Evolutionary conservation across 108 stramenopile species (phyloP).

Genomic region (Cyclostephanos invisitatus): DNA sequence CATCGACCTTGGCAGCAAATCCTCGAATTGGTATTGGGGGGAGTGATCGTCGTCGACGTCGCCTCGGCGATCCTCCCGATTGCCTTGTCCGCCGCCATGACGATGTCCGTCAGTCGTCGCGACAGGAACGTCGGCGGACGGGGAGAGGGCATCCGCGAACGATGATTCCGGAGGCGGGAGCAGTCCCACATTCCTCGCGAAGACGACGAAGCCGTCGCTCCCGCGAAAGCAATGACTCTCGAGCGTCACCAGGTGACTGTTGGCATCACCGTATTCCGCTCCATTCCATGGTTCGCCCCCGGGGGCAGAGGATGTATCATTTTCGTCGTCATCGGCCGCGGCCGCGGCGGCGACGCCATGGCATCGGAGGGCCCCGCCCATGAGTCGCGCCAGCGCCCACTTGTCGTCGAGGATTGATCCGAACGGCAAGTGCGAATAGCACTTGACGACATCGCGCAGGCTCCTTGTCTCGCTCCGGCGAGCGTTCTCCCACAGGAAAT

Average conservation of each 20-base stretch:
- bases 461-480: slow-evolving; percentile 65
- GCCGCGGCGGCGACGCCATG: neutral
- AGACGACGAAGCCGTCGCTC: slow-evolving; percentile 49
- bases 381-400: slow-evolving; percentile 73
- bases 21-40: slow-evolving; percentile 24
- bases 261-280: slow-evolving; percentile 15
- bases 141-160: slow-evolving; percentile 17
- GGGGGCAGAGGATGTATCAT: no score
- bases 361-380: slow-evolving; percentile 15
- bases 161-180: neutral
- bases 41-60: slow-evolving; percentile 1
- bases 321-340: neutral
- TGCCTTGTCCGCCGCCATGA: neutral
- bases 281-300: neutral
- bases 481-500: slow-evolving; percentile 85
- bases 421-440: slow-evolving; percentile 81
- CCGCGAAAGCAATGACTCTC: slow-evolving; percentile 77
- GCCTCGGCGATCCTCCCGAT: neutral
- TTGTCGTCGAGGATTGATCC: slow-evolving; percentile 80
- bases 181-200: slow-evolving; percentile 37
- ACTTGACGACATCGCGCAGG: slow-evolving; percentile 51
- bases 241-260: slow-evolving; percentile 43
- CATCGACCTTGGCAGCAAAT: slow-evolving; percentile 25
- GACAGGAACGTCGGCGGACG: neutral
- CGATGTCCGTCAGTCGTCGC: neutral